Conservation (phyloP, 352 stramenopile species). For the Globisporangium cederbergense region DNA sequence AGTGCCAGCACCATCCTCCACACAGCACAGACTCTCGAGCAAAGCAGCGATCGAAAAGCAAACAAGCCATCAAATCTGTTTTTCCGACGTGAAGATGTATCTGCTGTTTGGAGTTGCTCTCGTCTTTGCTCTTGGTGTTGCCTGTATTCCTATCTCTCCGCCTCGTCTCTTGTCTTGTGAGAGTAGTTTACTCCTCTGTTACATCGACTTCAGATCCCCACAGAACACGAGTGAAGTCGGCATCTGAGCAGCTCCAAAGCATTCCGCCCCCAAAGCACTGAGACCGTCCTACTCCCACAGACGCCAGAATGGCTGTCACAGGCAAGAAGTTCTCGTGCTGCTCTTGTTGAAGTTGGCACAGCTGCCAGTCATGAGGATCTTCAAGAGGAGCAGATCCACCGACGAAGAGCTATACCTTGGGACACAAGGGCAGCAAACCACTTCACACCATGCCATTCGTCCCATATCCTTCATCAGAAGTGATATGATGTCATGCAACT, state of each 20-base stretch:
- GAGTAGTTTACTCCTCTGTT: too few relatives aligned
- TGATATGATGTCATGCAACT: not conserved
- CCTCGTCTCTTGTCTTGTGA: not conserved
- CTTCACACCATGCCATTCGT: not conserved
- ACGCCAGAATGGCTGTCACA: not conserved
- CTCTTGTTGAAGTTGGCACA: not conserved
- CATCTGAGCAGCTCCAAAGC: not conserved
- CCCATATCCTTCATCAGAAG: not conserved
- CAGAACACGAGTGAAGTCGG: not conserved
- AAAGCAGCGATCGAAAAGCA: not conserved
- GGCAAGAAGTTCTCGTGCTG: not conserved
- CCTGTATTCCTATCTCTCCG: not conserved
- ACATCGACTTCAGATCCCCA: not conserved
- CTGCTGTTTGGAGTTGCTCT: slow-evolving; percentile 2
- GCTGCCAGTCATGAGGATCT: not conserved
- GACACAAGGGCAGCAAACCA: not conserved
- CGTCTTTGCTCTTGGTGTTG: not conserved
- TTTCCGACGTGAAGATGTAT: slow-evolving; percentile 8
- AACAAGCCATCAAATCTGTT: slow-evolving; percentile 4
- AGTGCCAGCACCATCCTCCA: not conserved
- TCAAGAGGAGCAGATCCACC: not conserved
- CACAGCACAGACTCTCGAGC: not conserved
- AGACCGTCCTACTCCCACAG: not conserved
- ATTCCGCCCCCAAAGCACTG: not conserved
- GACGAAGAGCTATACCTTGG: not conserved